These are phyloP conservation scores for Exophiala lecanii-corni DNA, from an alignment of 2,329 filamentous ascomycete genomes.

Conservation along the genomic window DNA sequence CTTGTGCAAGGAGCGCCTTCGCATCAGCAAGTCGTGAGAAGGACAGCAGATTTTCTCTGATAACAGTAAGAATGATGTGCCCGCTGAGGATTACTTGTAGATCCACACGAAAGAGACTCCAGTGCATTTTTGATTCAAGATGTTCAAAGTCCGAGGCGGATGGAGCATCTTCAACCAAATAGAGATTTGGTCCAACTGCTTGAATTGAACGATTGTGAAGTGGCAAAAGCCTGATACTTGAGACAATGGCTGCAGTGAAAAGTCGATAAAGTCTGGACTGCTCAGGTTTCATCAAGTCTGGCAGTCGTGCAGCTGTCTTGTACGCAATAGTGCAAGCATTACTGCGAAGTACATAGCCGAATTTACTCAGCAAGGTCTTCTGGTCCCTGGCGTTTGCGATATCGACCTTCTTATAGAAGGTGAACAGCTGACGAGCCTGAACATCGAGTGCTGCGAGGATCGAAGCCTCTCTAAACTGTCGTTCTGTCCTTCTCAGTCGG, in stretches of 20 bases:
- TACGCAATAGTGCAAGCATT: conserved; percentile 26
- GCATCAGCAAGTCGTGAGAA: conserved; percentile 9
- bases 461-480: conserved; percentile 25
- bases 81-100: conserved; percentile 22
- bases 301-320: conserved; percentile 24
- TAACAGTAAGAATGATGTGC: conserved; percentile 22
- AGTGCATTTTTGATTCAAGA: conserved; percentile 4
- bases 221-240: conserved; percentile 21
- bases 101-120: conserved; percentile 20
- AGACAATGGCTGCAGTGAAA: conserved; percentile 24
- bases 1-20: background rate
- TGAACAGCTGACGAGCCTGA: conserved; percentile 24
- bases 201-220: conserved; percentile 13
- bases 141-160: conserved; percentile 3
- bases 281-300: conserved; percentile 26
- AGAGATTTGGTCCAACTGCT: conserved; percentile 16
- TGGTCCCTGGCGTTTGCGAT: conserved; percentile 24
- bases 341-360: conserved; percentile 23
- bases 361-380: conserved; percentile 23
- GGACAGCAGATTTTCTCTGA: conserved; percentile 8
- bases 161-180: conserved; percentile 12
- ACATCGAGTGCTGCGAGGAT: conserved; percentile 24
- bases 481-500: conserved; percentile 23
- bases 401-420: conserved; percentile 28
- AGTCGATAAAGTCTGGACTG: conserved; percentile 21